phyloP scores from a whole-genome alignment of 768 basidiomycete species.

The Zangia roseola region DNA sequence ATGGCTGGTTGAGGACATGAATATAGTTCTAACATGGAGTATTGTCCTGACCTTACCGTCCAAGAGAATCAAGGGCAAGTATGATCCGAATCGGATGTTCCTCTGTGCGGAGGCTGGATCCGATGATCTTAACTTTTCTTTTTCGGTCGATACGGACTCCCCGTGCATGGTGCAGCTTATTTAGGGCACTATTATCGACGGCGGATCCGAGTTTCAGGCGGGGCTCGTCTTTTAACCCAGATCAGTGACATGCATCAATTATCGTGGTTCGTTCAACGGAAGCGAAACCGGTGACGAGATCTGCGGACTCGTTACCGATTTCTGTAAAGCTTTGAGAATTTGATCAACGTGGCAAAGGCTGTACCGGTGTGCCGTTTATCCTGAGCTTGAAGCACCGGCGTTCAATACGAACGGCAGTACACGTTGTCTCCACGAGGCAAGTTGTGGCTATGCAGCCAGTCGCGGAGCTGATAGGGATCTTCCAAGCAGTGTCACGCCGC shows the following conservation, averaged over 20 bases:
- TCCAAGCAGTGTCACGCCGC: too few relatives aligned
- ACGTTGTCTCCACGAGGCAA: constrained; percentile 26
- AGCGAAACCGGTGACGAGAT: background rate
- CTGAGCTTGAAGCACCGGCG: background rate
- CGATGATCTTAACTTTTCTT: constrained; percentile 26
- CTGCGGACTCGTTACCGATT: background rate
- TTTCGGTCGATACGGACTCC: too few relatives aligned
- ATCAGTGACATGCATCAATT: background rate
- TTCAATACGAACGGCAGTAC: background rate
- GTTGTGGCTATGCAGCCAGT: constrained; percentile 18
- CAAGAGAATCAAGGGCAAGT: constrained; percentile 43
- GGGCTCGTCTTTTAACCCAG: background rate
- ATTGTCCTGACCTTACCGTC: too few relatives aligned
- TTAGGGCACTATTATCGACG: background rate
- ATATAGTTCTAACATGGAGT: too few relatives aligned
- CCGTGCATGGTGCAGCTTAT: background rate
- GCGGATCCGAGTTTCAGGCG: background rate
- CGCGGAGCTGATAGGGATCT: background rate
- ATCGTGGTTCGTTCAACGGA: background rate
- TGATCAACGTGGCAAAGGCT: background rate
- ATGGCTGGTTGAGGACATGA: too few relatives aligned
- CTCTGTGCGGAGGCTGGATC: constrained; percentile 47
- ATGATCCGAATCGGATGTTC: constrained; percentile 47
- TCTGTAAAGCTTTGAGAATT: background rate
- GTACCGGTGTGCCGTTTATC: background rate